Base-by-base conservation (phyloP, 208 protist species). In the Wallacemonas sp. region DNA sequence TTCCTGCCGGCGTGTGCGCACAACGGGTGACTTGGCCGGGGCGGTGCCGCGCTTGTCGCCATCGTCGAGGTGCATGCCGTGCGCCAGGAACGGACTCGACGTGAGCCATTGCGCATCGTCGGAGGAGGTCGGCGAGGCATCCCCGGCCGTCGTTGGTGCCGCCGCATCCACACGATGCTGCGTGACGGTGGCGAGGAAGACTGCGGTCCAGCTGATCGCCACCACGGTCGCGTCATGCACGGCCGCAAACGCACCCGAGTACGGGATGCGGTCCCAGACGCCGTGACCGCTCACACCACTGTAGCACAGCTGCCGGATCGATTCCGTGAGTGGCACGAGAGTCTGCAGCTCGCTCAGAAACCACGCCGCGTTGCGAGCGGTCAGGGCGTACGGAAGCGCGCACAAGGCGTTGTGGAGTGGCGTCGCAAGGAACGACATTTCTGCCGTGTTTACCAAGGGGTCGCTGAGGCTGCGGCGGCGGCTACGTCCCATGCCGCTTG, bases 391-490 rank as follows among this genome's bases (percentile, higher is more conserved):
- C 33, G 85, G 89, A 23, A 95, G 79, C 32, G 89, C 83, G 17
- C 69, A 85, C 34, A 95, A 36, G 27, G 89, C 89, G 3, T 78
- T 80, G 70, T 93, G 80, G 30, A 95, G 70, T 27, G 83, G 80
- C 11, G 56, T 64, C 6, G 72, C 71, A 16, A 90, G 38, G 58
- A 94, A 92, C 6, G 82, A 61, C 66, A 39, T 41, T 54, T 33
- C 43, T 65, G n/a, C 34, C 63, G 55, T 14, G 49, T 38, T 44
- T 33, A 32, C n/a, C 24, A 39, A 55, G 56, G 60, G 38, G 48
- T 26, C 34, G 21, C 11, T 19, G 6, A 39, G 21, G 30, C 47
- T 36, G 26, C 29, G 1, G 19, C 39, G 49, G 57, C 56, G 26
- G 12, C n/a, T n/a, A n/a, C n/a, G 30, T 26, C 17, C 19, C 21